Evolutionary conservation across 768 basidiomycete species (phyloP).

Genomic region (Gelatoporia subvermispora): DNA sequence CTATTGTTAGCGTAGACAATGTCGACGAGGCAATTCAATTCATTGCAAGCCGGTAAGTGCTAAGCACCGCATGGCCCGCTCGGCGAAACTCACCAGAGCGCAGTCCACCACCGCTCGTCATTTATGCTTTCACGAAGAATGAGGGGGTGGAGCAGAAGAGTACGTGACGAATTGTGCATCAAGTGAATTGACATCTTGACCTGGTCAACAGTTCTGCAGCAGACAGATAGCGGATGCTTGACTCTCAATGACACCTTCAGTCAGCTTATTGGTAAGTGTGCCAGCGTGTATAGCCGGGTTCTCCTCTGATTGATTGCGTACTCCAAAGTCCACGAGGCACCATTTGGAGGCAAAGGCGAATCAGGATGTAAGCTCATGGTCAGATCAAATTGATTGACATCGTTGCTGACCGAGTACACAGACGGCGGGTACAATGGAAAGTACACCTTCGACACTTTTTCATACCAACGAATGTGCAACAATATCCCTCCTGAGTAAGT

Average conservation of each 20-base stretch:
- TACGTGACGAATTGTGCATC: constrained; percentile 3
- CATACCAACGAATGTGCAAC: constrained; percentile 19
- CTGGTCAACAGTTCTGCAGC: constrained; percentile 39
- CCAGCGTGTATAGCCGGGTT: not conserved
- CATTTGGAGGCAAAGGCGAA: constrained; percentile 54
- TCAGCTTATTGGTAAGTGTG: constrained; percentile 42
- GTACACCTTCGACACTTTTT: constrained; percentile 44
- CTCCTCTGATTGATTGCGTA: not conserved
- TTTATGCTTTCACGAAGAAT: constrained; percentile 61
- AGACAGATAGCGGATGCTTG: constrained; percentile 53
- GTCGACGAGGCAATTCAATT: constrained; percentile 53
- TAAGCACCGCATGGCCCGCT: not conserved
- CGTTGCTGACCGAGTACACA: constrained; percentile 16
- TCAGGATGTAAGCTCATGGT: constrained; percentile 51
- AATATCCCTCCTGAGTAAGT: constrained; percentile 20
- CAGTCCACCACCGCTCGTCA: constrained; percentile 54
- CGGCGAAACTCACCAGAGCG: not conserved
- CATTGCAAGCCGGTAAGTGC: constrained; percentile 44
- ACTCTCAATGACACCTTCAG: constrained; percentile 58
- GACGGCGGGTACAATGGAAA: constrained; percentile 53
- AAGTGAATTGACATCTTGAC: not conserved
- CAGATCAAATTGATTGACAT: not conserved
- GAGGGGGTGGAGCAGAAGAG: constrained; percentile 25
- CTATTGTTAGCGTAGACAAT: constrained; percentile 53
- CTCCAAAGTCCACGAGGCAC: constrained; percentile 33